These are phyloP conservation scores for Calcarisporium arbuscula DNA, from an alignment of 2,329 filamentous ascomycete species.

Conservation along the genomic window DNA sequence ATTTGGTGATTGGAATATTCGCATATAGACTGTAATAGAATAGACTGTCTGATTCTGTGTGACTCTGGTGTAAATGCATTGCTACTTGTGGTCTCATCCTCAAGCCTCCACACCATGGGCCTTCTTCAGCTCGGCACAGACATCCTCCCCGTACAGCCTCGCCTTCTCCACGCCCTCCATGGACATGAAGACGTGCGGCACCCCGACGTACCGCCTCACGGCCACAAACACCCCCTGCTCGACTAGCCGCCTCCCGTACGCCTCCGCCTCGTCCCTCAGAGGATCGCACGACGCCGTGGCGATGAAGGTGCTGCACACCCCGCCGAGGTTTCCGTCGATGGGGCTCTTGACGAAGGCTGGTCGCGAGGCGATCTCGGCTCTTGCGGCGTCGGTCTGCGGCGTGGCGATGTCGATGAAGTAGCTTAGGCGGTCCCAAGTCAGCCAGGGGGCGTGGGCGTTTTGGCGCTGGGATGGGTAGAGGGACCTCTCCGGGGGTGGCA, in stretches of 20 bases:
- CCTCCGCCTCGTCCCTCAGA: constrained; percentile 8
- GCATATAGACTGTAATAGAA: no score
- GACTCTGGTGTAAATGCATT: no score
- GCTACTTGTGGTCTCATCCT: no score
- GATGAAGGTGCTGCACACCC: constrained; percentile 6
- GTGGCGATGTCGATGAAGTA: constrained; percentile 3
- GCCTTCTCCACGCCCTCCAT: constrained; percentile 6
- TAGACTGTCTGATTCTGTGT: no score
- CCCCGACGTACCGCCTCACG: constrained; percentile 3
- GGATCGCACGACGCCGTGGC: constrained; percentile 6
- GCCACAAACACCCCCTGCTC: constrained; percentile 3
- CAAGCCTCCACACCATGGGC: no score
- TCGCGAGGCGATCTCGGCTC: background rate
- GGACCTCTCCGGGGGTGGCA: constrained; percentile 2
- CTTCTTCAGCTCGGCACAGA: constrained; percentile 6
- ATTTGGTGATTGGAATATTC: no score
- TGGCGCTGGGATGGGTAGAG: constrained; percentile 4
- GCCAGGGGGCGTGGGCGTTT: constrained; percentile 6
- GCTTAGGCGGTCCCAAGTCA: constrained; percentile 6
- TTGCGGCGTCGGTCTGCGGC: background rate
- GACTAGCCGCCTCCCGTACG: constrained; percentile 4
- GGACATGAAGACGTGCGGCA: constrained; percentile 7
- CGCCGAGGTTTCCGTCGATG: constrained; percentile 5
- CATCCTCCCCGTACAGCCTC: constrained; percentile 6
- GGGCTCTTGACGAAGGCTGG: constrained; percentile 1